Percentiles rank a stretch among this genome's conserved stretches.
These are phyloP conservation scores for Cystobasidium sp. DNA, from an alignment of 1,284 basidiomycete genomes.

Conservation along the genomic window DNA sequence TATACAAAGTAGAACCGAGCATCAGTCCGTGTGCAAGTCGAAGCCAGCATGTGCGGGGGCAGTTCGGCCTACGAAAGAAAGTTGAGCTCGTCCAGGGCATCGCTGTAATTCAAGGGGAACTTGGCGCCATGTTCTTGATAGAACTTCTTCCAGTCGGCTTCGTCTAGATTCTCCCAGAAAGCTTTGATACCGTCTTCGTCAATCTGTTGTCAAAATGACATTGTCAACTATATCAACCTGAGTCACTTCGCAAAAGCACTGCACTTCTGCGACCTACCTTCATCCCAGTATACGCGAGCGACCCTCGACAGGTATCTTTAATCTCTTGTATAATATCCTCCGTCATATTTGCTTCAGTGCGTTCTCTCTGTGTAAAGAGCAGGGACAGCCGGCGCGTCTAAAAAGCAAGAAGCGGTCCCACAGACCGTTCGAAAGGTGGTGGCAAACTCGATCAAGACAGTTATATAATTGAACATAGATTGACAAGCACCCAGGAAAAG, in stretches of 20 bases:
- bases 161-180: conserved; percentile 28
- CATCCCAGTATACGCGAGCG: conserved; percentile 10
- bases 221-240: background rate
- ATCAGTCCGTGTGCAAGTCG: background rate
- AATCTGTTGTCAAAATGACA: conserved; percentile 8
- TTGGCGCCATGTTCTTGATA: conserved; percentile 42
- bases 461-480: too few relatives aligned
- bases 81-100: conserved; percentile 43
- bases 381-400: too few relatives aligned
- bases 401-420: too few relatives aligned
- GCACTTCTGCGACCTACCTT: conserved; percentile 1
- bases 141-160: conserved; percentile 37
- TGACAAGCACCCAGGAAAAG: too few relatives aligned
- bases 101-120: conserved; percentile 43
- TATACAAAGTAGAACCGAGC: background rate
- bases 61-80: conserved; percentile 31
- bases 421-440: too few relatives aligned
- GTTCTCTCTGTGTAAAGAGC: background rate
- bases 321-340: conserved; percentile 26
- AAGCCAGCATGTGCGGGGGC: background rate
- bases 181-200: conserved; percentile 22
- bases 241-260: background rate
- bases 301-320: conserved; percentile 20
- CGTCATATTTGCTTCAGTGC: background rate
- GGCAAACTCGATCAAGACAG: too few relatives aligned